Percentiles rank a stretch among this genome's conserved stretches.
phyloP scores from a whole-genome alignment of 2,329 filamentous ascomycete species.

The Aspergillus intermedius region DNA sequence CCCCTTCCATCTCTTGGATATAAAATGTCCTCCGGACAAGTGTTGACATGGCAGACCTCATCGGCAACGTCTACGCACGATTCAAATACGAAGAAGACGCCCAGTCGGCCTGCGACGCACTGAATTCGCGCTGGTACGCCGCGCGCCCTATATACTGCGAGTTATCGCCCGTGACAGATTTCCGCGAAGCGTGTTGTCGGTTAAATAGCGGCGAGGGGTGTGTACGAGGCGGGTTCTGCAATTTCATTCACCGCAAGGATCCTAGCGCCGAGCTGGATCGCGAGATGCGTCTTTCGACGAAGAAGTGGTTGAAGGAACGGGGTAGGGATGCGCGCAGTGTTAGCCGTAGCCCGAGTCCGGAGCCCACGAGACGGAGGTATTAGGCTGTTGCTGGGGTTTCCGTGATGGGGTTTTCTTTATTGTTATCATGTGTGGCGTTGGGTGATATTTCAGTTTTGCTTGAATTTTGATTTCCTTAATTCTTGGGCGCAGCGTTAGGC shows the following conservation, averaged over 20 bases:
- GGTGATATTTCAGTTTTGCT: conserved; percentile 4
- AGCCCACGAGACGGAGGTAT: conserved; percentile 67
- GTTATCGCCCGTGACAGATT: conserved; percentile 92
- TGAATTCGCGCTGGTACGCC: conserved; percentile 95
- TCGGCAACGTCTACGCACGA: conserved; percentile 97
- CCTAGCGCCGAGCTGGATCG: conserved; percentile 80
- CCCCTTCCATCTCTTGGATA: background rate
- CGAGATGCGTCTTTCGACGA: conserved; percentile 79
- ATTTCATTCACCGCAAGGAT: conserved; percentile 98
- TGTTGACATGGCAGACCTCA: conserved; percentile 59
- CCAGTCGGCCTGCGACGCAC: conserved; percentile 84
- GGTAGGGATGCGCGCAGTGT: conserved; percentile 79
- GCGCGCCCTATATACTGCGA: conserved; percentile 97
- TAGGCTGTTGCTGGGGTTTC: conserved; percentile 31
- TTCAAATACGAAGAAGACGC: conserved; percentile 99
- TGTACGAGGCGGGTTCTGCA: conserved; percentile 94
- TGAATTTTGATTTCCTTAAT: background rate
- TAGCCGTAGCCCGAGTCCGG: conserved; percentile 76
- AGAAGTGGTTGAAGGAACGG: conserved; percentile 88
- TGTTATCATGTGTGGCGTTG: conserved; percentile 16
- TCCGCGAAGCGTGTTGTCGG: conserved; percentile 93
- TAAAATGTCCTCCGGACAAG: background rate
- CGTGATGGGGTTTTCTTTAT: conserved; percentile 1
- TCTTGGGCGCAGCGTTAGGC: too few relatives aligned
- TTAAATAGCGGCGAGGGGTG: conserved; percentile 93